A percentile compares a stretch with the other conserved stretches of the same genome.
Conservation (phyloP, 352 stramenopile species). For the Pythium folliculosum region DNA sequence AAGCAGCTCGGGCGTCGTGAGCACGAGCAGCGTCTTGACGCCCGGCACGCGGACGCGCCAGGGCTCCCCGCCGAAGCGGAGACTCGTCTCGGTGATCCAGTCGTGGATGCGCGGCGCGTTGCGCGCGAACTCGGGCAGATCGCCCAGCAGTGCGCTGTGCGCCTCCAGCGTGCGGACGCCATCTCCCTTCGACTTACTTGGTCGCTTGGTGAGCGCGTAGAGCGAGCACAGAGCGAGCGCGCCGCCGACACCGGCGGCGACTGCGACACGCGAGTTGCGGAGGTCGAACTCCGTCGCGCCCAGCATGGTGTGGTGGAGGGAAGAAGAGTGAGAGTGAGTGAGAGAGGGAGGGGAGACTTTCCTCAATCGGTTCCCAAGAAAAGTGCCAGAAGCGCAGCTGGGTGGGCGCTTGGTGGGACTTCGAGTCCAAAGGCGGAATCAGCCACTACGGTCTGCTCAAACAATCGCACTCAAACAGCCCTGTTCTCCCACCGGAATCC, state of each 20-base stretch:
- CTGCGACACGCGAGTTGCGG: background rate
- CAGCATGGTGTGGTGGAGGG: background rate
- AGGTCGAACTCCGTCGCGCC: background rate
- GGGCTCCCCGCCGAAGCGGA: constrained; percentile 13
- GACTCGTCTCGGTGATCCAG: constrained; percentile 32
- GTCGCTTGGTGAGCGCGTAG: background rate
- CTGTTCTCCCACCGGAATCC: too few relatives aligned
- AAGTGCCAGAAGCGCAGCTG: too few relatives aligned
- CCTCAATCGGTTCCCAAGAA: too few relatives aligned
- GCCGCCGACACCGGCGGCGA: background rate
- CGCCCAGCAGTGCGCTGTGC: constrained; percentile 32
- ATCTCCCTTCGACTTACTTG: background rate
- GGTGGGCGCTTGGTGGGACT: too few relatives aligned
- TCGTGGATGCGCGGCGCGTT: constrained; percentile 42
- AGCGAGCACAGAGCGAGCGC: constrained; percentile 1
- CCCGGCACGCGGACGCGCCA: constrained; percentile 29
- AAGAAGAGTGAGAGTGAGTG: too few relatives aligned
- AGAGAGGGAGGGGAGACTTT: too few relatives aligned
- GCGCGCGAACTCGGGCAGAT: constrained; percentile 35
- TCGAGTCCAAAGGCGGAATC: too few relatives aligned
- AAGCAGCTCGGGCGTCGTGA: constrained; percentile 21
- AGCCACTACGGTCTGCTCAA: too few relatives aligned
- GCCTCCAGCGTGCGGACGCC: background rate
- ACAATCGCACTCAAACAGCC: too few relatives aligned
- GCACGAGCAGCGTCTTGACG: constrained; percentile 14